Evolutionary conservation across 2,329 filamentous ascomycete genomes (phyloP).

Genomic region (Stagonosporopsis vannaccii): DNA sequence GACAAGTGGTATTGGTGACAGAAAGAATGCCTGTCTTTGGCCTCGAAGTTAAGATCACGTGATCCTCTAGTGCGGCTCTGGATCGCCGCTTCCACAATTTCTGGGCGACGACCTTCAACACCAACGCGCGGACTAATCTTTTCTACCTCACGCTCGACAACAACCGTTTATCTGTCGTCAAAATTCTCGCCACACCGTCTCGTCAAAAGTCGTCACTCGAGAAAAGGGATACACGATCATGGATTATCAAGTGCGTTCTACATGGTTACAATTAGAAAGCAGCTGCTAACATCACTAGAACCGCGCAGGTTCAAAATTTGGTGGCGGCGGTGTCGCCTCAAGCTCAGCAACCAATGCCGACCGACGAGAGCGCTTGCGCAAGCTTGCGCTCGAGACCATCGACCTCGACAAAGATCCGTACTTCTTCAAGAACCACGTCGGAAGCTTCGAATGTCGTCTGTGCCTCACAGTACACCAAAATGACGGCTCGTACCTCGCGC

Average conservation of each 20-base stretch:
- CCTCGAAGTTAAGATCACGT: not conserved
- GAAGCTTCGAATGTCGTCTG: conserved; percentile 95
- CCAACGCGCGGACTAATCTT: conserved; percentile 14
- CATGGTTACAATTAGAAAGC: conserved; percentile 1
- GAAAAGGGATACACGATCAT: conserved; percentile 37
- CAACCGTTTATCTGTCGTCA: not conserved
- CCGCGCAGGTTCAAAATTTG: conserved; percentile 95
- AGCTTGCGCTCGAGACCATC: conserved; percentile 98
- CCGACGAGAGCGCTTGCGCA: conserved; percentile 94
- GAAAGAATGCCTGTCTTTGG: conserved; percentile 4
- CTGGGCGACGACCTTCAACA: conserved; percentile 20
- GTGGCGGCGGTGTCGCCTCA: conserved; percentile 94
- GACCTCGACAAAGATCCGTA: conserved; percentile 99
- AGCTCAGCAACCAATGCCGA: conserved; percentile 94
- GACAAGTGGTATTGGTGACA: not conserved
- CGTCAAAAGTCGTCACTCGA: not conserved
- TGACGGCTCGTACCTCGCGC: conserved; percentile 96
- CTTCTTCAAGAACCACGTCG: conserved; percentile 99
- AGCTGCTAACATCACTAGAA: conserved; percentile 64
- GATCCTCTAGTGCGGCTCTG: conserved; percentile 27
- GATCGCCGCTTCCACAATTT: conserved; percentile 31
- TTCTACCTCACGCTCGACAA: too few relatives aligned
- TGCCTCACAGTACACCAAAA: conserved; percentile 99
- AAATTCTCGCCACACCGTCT: too few relatives aligned
- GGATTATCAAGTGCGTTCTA: conserved; percentile 58